A percentile compares a stretch with the other conserved stretches of the same genome.
Conservation (phyloP, 1,284 basidiomycete species). For the Ganoderma lucidum region DNA sequence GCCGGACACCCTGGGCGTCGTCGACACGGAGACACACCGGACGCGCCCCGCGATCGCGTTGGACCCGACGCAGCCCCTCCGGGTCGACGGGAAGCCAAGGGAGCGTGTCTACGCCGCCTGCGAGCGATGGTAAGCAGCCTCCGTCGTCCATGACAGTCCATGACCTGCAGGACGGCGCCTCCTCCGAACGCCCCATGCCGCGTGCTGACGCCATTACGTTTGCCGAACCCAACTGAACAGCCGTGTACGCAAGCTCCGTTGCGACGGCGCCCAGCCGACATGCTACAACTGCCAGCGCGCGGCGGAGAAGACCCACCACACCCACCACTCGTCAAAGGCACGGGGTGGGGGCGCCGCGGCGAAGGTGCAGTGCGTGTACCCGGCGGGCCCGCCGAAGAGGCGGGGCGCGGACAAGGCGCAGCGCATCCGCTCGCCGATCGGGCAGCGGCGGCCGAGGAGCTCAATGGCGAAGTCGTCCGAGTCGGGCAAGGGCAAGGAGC, state of each 20-base stretch:
- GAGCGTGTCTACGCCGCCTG: constrained; percentile 11
- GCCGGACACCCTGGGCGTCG: neutral
- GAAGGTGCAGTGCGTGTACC: constrained; percentile 25
- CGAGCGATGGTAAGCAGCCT: constrained; percentile 2
- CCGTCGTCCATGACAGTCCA: neutral
- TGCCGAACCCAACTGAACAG: constrained; percentile 7
- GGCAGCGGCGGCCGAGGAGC: constrained; percentile 22
- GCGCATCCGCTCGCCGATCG: constrained; percentile 31
- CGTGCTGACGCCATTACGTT: neutral
- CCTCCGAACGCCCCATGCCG: neutral
- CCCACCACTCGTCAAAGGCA: neutral
- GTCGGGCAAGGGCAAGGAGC: constrained; percentile 1
- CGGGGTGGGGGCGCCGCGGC: neutral
- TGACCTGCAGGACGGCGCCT: neutral
- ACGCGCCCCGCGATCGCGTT: constrained; percentile 6
- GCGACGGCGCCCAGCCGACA: constrained; percentile 37
- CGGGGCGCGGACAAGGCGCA: constrained; percentile 32
- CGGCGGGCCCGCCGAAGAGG: constrained; percentile 23
- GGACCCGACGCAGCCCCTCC: constrained; percentile 9
- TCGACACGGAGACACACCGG: neutral
- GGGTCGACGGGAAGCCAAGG: constrained; percentile 9
- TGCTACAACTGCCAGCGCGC: constrained; percentile 38
- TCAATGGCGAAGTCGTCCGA: neutral
- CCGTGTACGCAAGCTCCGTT: constrained; percentile 38
- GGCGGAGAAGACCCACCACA: constrained; percentile 5